A percentile compares a stretch with the other conserved stretches of the same genome.
These are phyloP conservation scores for Penicillium frequentans DNA, from an alignment of 2,329 filamentous ascomycete genomes.

Conservation along the genomic window DNA sequence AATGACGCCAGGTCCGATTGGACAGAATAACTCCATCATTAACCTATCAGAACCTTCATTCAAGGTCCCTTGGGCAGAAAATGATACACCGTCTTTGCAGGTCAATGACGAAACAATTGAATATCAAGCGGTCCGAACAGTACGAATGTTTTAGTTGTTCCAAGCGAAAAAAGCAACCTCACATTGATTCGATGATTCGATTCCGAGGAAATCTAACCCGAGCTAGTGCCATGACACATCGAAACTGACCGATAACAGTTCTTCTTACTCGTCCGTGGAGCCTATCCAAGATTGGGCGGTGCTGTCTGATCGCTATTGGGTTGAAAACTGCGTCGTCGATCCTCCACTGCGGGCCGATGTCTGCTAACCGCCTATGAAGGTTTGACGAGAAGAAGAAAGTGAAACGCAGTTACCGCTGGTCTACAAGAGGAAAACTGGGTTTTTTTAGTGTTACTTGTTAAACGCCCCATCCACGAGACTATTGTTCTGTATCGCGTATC, in stretches of 20 bases:
- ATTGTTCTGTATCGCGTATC: neutral
- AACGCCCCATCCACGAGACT: neutral
- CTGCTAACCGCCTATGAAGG: constrained; percentile 6
- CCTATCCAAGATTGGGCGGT: neutral
- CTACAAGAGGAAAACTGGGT: neutral
- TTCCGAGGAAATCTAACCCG: neutral
- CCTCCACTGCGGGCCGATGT: constrained; percentile 1
- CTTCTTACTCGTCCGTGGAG: constrained; percentile 2
- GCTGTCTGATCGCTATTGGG: neutral
- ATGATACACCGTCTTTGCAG: constrained; percentile 6
- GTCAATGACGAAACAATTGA: constrained; percentile 7
- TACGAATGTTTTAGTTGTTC: constrained; percentile 6
- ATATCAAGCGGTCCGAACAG: constrained; percentile 8
- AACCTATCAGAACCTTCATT: neutral
- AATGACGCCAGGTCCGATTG: neutral
- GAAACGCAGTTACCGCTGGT: constrained; percentile 9
- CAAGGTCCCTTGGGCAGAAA: neutral
- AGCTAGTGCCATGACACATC: constrained; percentile 12
- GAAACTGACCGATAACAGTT: constrained; percentile 11
- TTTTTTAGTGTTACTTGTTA: neutral
- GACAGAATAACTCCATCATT: neutral
- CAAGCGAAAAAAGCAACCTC: neutral
- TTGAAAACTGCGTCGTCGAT: constrained; percentile 5
- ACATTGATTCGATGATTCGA: neutral
- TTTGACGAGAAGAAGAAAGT: neutral